Evolutionary conservation across 1,284 basidiomycete genomes (phyloP).

Genomic region (Cryptococcus sp.): DNA sequence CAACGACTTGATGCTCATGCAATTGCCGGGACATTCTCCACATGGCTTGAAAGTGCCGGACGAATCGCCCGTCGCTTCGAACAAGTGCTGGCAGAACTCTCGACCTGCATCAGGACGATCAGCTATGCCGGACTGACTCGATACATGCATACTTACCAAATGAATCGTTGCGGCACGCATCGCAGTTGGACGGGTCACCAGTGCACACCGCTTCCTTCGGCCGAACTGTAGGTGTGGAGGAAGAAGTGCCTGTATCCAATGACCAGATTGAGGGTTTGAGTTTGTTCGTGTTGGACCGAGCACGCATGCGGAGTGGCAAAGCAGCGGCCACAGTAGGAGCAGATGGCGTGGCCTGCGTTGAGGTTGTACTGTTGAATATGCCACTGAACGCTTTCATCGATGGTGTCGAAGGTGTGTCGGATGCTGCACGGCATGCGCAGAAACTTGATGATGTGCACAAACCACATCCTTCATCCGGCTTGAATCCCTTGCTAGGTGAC

Average conservation of each 20-base stretch:
- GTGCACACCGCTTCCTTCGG: constrained; percentile 47
- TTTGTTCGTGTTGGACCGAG: constrained; percentile 5
- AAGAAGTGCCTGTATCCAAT: constrained; percentile 23
- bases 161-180: constrained; percentile 50
- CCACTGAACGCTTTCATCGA: background rate
- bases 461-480: constrained; percentile 35
- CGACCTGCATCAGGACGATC: constrained; percentile 58
- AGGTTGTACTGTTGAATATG: background rate
- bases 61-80: constrained; percentile 55
- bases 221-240: constrained; percentile 8
- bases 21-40: constrained; percentile 32
- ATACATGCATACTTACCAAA: constrained; percentile 41
- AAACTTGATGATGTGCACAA: constrained; percentile 46
- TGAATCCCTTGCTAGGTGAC: constrained; percentile 22
- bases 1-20: constrained; percentile 30
- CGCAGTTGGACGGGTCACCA: constrained; percentile 53
- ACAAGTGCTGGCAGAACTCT: constrained; percentile 79
- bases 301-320: constrained; percentile 18
- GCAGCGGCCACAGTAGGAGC: constrained; percentile 13
- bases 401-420: constrained; percentile 10
- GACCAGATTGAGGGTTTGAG: constrained; percentile 35
- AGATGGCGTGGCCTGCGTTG: constrained; percentile 3
- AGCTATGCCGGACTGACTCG: background rate
- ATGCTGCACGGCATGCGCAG: constrained; percentile 42
- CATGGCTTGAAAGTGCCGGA: constrained; percentile 25